phyloP scores from a whole-genome alignment of 352 stramenopile genomes.

The Phytophthora ramorum region DNA sequence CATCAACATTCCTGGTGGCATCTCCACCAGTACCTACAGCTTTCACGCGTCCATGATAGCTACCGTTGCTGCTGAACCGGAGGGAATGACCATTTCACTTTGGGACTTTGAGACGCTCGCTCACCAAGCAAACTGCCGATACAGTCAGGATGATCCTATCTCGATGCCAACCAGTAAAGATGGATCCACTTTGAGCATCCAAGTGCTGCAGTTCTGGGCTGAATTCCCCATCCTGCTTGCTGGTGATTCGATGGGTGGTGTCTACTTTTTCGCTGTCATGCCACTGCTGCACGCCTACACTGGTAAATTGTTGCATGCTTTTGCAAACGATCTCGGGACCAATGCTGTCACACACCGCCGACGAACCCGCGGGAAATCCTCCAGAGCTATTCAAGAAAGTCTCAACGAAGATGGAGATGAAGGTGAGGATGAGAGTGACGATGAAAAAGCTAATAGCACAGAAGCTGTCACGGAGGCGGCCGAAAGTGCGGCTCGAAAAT shows the following conservation, averaged over 20 bases:
- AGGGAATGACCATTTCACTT: conserved; percentile 49
- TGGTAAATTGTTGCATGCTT: conserved; percentile 61
- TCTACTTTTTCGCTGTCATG: conserved; percentile 70
- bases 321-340: conserved; percentile 51
- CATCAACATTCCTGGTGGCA: conserved; percentile 60
- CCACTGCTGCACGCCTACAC: conserved; percentile 49
- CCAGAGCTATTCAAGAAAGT: conserved; percentile 8
- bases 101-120: conserved; percentile 85
- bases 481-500: conserved; percentile 44
- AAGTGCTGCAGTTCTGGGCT: conserved; percentile 71
- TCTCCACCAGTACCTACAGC: conserved; percentile 66
- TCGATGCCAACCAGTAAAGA: conserved; percentile 11
- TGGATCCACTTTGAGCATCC: conserved; percentile 28
- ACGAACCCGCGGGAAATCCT: conserved; percentile 8
- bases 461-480: conserved; percentile 47
- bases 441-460: neutral
- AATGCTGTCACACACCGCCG: neutral
- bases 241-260: conserved; percentile 49
- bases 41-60: conserved; percentile 76
- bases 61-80: conserved; percentile 46
- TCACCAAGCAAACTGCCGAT: conserved; percentile 48
- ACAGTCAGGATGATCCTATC: conserved; percentile 14
- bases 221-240: conserved; percentile 72
- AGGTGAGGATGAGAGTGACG: neutral
- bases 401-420: conserved; percentile 22